Base-by-base conservation (phyloP, 441 rosid species). In the Aleurites moluccanus region DNA sequence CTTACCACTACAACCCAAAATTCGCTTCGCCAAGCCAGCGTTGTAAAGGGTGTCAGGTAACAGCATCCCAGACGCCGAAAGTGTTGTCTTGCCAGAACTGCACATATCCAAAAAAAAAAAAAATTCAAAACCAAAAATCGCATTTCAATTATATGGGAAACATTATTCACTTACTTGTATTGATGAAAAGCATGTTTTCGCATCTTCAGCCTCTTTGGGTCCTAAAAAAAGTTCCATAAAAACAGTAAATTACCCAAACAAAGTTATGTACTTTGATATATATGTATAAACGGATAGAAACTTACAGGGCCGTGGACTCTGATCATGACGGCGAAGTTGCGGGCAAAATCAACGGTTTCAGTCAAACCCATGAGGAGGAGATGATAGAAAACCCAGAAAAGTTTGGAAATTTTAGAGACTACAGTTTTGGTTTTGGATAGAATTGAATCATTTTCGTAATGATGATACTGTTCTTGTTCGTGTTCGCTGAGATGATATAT, bases 171-270 rank as follows among this genome's bases (percentile, higher is more conserved):
- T 85, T 71, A 96, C 98, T 82, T 79, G 82, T 87, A 92, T 62
- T 86, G 96, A 73, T 93, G 97, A 74, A 93, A 96, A 75, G 99
- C 99, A 75, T 92, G 97, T 27, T 85, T 87, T 76, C 93, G 83
- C 98, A 93, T 92, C 93, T 93, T 93, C 78, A 91, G 50, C 52
- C 98, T 93, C 81, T 90, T 92, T 0, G 98, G 98, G 47, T 96
- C 99, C 97, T 93, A 72, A 59, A 64, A 35, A 16, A 33, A 75
- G 42, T 38, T 33, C 27, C 55, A 27, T 21, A 45, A 68, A 44
- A 40, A 62, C 1, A 70, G 67, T 63, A 0, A 33, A 18, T 27
- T 10, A 69, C 11, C 7, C 14, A 59, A 11, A 20, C 25, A 53
- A 27, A 20, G 50, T 21, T 70, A 14, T 18, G 27, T 28, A 49